phyloP scores from a whole-genome alignment of 371 early-diverging fungal genomes.

The Mucor saturninus region DNA sequence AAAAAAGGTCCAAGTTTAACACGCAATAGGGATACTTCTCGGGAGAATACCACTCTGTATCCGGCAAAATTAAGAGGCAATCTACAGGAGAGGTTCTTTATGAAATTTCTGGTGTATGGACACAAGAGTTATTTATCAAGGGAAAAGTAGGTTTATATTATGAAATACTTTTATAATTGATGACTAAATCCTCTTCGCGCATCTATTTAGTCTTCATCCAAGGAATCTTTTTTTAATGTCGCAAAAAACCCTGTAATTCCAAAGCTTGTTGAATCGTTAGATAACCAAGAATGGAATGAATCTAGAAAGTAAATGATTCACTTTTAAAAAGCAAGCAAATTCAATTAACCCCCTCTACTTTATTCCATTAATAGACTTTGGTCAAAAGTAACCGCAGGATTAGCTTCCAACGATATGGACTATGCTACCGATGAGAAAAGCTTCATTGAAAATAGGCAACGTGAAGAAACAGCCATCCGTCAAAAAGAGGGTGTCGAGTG shows the following conservation, averaged over 20 bases:
- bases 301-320: slow-evolving; percentile 64
- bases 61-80: slow-evolving; percentile 78
- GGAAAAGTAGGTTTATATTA: slow-evolving; percentile 11
- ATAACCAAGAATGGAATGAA: slow-evolving; percentile 83
- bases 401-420: slow-evolving; percentile 65
- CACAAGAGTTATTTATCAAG: slow-evolving; percentile 68
- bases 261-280: slow-evolving; percentile 53
- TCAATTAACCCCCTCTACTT: slow-evolving; percentile 21
- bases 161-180: background rate
- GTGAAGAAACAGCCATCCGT: slow-evolving; percentile 65
- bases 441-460: slow-evolving; percentile 74
- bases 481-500: slow-evolving; percentile 61
- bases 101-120: slow-evolving; percentile 88
- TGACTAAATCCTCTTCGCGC: background rate
- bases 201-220: slow-evolving; percentile 19
- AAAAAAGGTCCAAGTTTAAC: background rate
- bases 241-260: slow-evolving; percentile 46
- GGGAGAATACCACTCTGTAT: slow-evolving; percentile 81
- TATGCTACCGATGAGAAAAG: slow-evolving; percentile 72
- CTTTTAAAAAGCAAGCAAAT: slow-evolving; percentile 44
- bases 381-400: slow-evolving; percentile 71
- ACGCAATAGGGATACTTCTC: slow-evolving; percentile 67
- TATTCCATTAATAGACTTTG: slow-evolving; percentile 57
- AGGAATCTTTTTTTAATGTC: slow-evolving; percentile 40
- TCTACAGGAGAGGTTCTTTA: slow-evolving; percentile 79